Base-by-base conservation (phyloP, 345 rosid species). In the Populus tremula region DNA sequence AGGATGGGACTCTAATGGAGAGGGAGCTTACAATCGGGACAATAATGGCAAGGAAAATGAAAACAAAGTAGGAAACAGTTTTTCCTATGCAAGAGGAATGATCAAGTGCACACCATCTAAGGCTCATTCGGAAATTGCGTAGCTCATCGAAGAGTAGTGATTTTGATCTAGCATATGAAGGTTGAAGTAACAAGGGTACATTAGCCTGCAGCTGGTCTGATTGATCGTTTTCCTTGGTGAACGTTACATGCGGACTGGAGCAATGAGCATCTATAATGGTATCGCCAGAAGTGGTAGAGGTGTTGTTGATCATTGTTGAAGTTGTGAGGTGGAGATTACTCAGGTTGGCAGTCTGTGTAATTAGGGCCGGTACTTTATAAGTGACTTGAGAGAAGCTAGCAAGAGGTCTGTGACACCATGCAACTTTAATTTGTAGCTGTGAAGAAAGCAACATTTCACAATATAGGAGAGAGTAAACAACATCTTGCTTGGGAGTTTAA, bases 61-160 rank as follows among this genome's bases (percentile, higher is more conserved):
- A 89, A 0, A 83, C 70, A 82, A 84, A 41, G 75, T 84, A 85
- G 7, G 96, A 91, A n/a, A 90, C 21, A 65, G 66, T 76, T 80
- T 73, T 90, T 31, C 93, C 91, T 2, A 38, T 9, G 79, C 79
- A 69, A 31, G 96, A 78, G 67, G 94, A 87, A 82, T 93, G 98
- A 69, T 93, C 90, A 36, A 93, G 87, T 2, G 93, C 88, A 9
- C 90, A 90, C 90, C 89, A 90, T 73, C 78, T 85, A 50, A 93
- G 94, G 77, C 92, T 81, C 21, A 86, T 64, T 23, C 89, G 89
- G 56, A 91, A 93, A 78, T 73, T 81, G 66, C 72, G 82, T 16
- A 89, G 84, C 76, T 89, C 92, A 56, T 91, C 90, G 1, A 69
- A 67, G 65, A 81, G 79, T n/a, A 77, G 45, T n/a, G 87, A 78